These are phyloP conservation scores for Cubamyces lactineus DNA, from an alignment of 768 basidiomycete genomes.

Conservation along the genomic window DNA sequence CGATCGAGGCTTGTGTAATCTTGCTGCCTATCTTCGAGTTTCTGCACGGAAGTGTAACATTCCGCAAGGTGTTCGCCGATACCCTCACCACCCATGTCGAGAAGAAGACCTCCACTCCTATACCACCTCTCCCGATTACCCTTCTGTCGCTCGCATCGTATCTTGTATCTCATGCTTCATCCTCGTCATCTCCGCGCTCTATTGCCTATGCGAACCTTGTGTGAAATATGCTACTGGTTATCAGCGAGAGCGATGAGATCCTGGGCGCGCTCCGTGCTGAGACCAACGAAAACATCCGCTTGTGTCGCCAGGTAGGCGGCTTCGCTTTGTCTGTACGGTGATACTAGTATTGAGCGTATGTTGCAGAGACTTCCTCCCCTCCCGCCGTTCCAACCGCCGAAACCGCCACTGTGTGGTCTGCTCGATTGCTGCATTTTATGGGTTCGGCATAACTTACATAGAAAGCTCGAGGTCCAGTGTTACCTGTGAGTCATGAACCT, in stretches of 20 bases:
- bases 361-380: conserved; percentile 55
- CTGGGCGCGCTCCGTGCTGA: conserved; percentile 51
- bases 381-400: conserved; percentile 41
- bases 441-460: conserved; percentile 72
- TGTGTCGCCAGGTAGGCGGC: conserved; percentile 65
- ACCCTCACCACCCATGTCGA: conserved; percentile 25
- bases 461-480: conserved; percentile 56
- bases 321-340: not conserved
- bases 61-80: conserved; percentile 51
- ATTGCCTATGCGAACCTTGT: conserved; percentile 64
- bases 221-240: conserved; percentile 53
- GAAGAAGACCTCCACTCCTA: conserved; percentile 26
- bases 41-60: conserved; percentile 51
- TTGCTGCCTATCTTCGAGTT: conserved; percentile 68
- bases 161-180: conserved; percentile 67
- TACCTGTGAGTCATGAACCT: conserved; percentile 50
- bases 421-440: conserved; percentile 73
- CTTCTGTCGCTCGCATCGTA: conserved; percentile 66
- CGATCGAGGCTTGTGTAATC: conserved; percentile 60
- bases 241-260: conserved; percentile 53
- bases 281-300: conserved; percentile 45
- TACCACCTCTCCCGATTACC: conserved; percentile 47
- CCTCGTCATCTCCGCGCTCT: conserved; percentile 58
- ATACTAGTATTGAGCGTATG: not conserved
- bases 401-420: conserved; percentile 57